Evolutionary conservation across 257 asterid species (phyloP).

Genomic region (Salvia hispanica): DNA sequence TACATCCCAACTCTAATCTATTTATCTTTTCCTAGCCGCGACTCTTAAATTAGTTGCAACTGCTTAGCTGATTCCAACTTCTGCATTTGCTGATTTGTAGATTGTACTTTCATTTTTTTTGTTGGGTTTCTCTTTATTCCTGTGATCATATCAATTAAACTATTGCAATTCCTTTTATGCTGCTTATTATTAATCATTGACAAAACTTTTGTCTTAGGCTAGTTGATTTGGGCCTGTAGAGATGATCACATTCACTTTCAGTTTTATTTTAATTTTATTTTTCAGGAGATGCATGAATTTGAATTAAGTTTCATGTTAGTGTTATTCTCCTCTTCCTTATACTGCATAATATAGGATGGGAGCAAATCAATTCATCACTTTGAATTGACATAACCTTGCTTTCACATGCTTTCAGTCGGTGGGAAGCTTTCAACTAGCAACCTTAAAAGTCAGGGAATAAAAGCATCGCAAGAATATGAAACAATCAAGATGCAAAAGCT

Average conservation of each 20-base stretch:
- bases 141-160: neutral
- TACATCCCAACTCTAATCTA: too few relatives aligned
- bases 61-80: too few relatives aligned
- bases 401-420: slow-evolving; percentile 48
- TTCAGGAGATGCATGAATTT: slow-evolving; percentile 3
- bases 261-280: neutral
- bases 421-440: slow-evolving; percentile 57
- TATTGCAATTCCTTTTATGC: neutral
- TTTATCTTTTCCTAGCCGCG: too few relatives aligned
- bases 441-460: slow-evolving; percentile 51
- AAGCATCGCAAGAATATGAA: slow-evolving; percentile 56
- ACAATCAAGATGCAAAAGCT: slow-evolving; percentile 57
- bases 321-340: neutral
- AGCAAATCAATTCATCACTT: slow-evolving; percentile 7
- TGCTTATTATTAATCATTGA: neutral
- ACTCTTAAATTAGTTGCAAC: too few relatives aligned
- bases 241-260: neutral
- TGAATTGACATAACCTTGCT: slow-evolving; percentile 26
- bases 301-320: slow-evolving; percentile 14
- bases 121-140: too few relatives aligned
- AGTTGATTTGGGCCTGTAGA: neutral
- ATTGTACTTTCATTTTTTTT: too few relatives aligned
- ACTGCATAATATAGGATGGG: slow-evolving; percentile 8
- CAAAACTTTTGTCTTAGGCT: slow-evolving; percentile 3
- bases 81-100: too few relatives aligned